Evolutionary conservation across 352 stramenopile species (phyloP), one percentile per base, ranked within the genome.

Genomic region (Phytopythium helicoides): DNA sequence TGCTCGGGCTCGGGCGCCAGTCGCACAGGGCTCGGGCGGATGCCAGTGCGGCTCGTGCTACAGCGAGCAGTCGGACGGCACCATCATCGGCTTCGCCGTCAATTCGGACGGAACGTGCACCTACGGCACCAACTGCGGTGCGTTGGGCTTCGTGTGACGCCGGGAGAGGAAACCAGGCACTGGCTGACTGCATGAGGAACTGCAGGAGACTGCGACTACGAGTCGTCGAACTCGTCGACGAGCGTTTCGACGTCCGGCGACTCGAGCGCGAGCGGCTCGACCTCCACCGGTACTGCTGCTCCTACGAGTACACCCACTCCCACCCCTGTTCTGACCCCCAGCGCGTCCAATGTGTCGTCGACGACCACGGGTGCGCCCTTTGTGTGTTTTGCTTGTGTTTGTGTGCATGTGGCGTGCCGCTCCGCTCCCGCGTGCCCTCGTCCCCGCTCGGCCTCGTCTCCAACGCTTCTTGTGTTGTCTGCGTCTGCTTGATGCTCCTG

Each of bases 31-130:
- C 26, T 19, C 40, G 8, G 51, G 41, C 33, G 45, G 49, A 28
- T 84, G 73, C 58, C 63, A 59, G 21, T 84, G 73, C 54, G 62
- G 64, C 14, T 49, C 75, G 41, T 85, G 73, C 60, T 85, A 79
- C 40, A 5, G 22, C 15, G 19, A 64, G 34, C 50, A 64, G 33
- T 1, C 48, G 8, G 54, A 64, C 39, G 65, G 58, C 21, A 46
- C 7, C 5, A 33, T 80, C 31, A 28, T 69, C 14, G 65, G 60
- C 38, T 82, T 71, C 19, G 60, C 56, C 15, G 49, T 73, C n/a
- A 66, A 44, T 15, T 53, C 5, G 2, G 67, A 76, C 51, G 60
- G 58, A 37, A 62, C 56, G 0, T 76, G 67, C 53, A 49, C 48
- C 19, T 74, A 49, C 41, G 64, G 64, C 34, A 69, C 59, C 22